Percentiles rank a stretch among this genome's conserved stretches.
Conservation (phyloP, 192 early-diverging fungal species). For the Gryganskiella cystojenkinii region DNA sequence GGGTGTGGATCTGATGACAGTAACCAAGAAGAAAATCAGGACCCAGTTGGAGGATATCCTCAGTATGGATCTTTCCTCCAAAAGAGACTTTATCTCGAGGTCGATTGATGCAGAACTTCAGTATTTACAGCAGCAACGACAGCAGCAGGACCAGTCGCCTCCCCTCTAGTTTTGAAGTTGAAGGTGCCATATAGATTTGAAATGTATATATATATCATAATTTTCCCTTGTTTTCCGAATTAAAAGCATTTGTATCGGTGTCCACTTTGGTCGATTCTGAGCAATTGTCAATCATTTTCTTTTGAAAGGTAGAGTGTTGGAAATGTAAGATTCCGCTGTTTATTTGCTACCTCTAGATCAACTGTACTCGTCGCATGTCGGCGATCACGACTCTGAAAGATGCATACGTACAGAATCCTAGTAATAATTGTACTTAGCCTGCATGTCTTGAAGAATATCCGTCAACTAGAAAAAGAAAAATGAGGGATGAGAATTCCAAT, state of each 20-base stretch:
- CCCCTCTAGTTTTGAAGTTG: slow-evolving; percentile 1
- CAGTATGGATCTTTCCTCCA: slow-evolving; percentile 70
- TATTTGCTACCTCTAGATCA: too few relatives aligned
- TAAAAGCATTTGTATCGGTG: too few relatives aligned
- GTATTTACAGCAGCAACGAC: slow-evolving; percentile 1
- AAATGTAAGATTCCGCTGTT: too few relatives aligned
- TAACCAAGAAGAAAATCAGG: slow-evolving; percentile 88
- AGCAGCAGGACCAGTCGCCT: background rate
- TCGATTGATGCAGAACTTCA: slow-evolving; percentile 67
- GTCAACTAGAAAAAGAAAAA: slow-evolving; percentile 19
- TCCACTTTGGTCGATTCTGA: too few relatives aligned
- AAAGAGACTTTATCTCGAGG: slow-evolving; percentile 80
- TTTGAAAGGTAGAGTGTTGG: too few relatives aligned
- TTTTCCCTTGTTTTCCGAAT: background rate
- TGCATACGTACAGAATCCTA: background rate
- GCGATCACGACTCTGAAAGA: too few relatives aligned
- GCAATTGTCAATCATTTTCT: too few relatives aligned
- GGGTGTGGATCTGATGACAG: slow-evolving; percentile 72
- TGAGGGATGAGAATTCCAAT: background rate
- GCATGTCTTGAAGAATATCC: slow-evolving; percentile 48
- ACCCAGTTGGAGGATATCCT: slow-evolving; percentile 73
- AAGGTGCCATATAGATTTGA: too few relatives aligned
- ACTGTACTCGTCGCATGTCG: too few relatives aligned
- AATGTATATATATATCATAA: background rate
- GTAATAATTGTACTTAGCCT: slow-evolving; percentile 38